Evolutionary conservation across 2,329 filamentous ascomycete species (phyloP), one percentile per base, ranked within the genome.

Genomic region (Verticillium nubilum): DNA sequence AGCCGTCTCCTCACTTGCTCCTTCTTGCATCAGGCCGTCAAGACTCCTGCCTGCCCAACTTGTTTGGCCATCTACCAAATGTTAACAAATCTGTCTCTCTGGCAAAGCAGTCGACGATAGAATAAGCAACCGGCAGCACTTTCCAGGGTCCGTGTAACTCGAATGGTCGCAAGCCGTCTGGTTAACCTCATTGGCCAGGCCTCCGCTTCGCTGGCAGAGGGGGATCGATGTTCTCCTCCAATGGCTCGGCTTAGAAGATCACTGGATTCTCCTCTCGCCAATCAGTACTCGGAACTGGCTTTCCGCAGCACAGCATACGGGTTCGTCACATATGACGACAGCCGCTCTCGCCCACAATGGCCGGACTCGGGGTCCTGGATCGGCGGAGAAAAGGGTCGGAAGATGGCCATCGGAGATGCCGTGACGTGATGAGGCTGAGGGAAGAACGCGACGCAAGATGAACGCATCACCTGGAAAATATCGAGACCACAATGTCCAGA

Each of bases 371-470:
- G 50, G 12, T 19, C 17, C 25, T 54, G 6, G 52, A 54, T 54
- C 42, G 42, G n/a, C 52, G 52, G 52, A 28, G 35, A 58, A 33
- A 63, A 47, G 59, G 61, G 61, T 58, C 54, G 27, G 33, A 42
- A 33, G 55, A 35, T 56, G 55, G 61, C 54, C 61, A 58, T 57
- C 55, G 59, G 42, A 50, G 42, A 50, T 13, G 42, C 42, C 42
- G 42, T 9, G 42, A 23, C 42, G n/a, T 19, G 19, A 26, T 25
- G 42, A 50, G 42, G 42, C 42, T 50, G n/a, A 50, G 42, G 42
- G 19, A 25, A 10, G 42, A 13, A 23, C n/a, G 19, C 19, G 19
- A 50, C n/a, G 13, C 42, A 23, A 13, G 19, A 50, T 12, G 42
- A 50, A 13, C 17, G 33, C 33, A 37, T 37, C 13, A 17, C 15